Evolutionary conservation across 176 grass and related monocot species (phyloP), one percentile per base, ranked within the genome.

Genomic region (Hordeum marinum): DNA sequence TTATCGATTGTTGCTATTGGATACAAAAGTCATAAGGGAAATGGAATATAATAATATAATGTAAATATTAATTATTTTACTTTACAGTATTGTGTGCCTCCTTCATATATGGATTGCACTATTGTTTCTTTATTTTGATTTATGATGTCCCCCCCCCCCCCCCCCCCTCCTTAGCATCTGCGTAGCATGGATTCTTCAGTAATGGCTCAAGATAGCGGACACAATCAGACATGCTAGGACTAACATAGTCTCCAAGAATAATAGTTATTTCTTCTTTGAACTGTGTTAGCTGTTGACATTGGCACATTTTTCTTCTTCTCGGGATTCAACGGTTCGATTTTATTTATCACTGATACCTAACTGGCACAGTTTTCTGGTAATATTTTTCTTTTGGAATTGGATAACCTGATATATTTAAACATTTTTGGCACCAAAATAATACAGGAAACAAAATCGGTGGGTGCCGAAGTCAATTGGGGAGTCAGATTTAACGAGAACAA

Each of bases 391-490:
- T 48, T 17, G 7, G 11, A 78, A 69, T 20, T 17, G 48, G 69
- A 78, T 20, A 21, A 70, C n/a, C 63, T 54, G 54, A 21, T 23
- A n/a, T 58, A 75, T 62, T 55, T 88, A 25, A 80, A 78, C 3
- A 66, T 78, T 65, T 86, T n/a, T 79, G 73, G 13, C 37, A 55
- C 17, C 48, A 41, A 66, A 39, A 84, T 72, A 67, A 77, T 70
- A 69, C 91, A 98, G 96, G 96, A 95, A 89, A 93, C 91, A 87
- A 98, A 98, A 90, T 89, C 96, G 78, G 85, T 98, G 58, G 93
- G 96, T 25, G 93, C 96, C 72, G 96, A 98, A 85, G 94, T 98
- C 74, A 98, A 95, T 76, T 98, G 96, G 96, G 96, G 96, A 87
- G 91, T 98, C 73, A 95, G 93, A 87, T 98, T 98, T 83, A 95